Evolutionary conservation across 495 filamentous ascomycete species (phyloP).

Genomic region (Tuber calosporum): DNA sequence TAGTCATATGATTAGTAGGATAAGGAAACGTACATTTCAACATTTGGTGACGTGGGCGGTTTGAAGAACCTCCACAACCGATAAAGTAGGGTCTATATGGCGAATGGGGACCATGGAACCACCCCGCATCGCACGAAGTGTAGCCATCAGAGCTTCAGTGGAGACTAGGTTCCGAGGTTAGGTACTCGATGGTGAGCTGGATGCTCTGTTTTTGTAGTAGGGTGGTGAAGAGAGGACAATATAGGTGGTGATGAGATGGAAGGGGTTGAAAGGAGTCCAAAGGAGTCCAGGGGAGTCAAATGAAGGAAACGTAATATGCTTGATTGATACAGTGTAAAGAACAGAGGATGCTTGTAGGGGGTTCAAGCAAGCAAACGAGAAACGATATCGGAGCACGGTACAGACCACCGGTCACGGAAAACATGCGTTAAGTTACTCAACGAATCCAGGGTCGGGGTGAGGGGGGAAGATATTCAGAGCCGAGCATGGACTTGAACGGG

Average conservation of each 20-base stretch:
- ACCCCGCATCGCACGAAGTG: neutral
- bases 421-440: too few species aligned
- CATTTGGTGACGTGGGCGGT: neutral
- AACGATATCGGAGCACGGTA: too few species aligned
- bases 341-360: too few species aligned
- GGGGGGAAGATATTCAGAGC: neutral
- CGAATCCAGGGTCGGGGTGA: too few species aligned
- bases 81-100: neutral
- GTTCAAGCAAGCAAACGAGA: too few species aligned
- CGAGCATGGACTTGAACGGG: neutral
- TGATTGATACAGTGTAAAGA: too few species aligned
- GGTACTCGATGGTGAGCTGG: neutral
- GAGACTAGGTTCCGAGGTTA: neutral
- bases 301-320: neutral
- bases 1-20: too few species aligned
- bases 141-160: neutral
- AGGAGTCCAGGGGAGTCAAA: neutral
- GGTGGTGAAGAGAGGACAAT: too few species aligned
- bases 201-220: too few species aligned
- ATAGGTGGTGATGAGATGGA: neutral
- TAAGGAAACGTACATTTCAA: too few species aligned
- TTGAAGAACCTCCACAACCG: neutral
- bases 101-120: neutral
- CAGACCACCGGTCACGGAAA: too few species aligned
- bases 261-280: too few species aligned